These are phyloP conservation scores for Phytophthora pinifolia DNA, from an alignment of 352 stramenopile genomes.

Conservation along the genomic window DNA sequence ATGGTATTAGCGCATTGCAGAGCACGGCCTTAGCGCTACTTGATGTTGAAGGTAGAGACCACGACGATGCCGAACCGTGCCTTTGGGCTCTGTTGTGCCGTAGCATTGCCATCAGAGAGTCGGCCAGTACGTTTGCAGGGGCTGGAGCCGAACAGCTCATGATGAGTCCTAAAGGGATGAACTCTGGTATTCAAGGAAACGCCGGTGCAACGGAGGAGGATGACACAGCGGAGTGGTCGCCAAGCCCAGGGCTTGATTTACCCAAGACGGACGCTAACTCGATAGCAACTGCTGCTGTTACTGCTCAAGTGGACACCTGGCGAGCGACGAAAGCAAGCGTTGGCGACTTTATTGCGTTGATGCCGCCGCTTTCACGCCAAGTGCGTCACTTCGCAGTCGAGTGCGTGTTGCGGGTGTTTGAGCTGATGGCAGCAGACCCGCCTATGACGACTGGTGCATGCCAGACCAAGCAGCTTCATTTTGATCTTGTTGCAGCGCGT, in stretches of 20 bases:
- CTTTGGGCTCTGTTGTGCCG: constrained; percentile 79
- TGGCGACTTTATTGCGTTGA: constrained; percentile 50
- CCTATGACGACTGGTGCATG: constrained; percentile 17
- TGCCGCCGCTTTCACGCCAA: constrained; percentile 73
- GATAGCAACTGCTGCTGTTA: constrained; percentile 40
- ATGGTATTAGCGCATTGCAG: constrained; percentile 46
- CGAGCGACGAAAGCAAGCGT: constrained; percentile 68
- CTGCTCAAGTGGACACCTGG: constrained; percentile 69
- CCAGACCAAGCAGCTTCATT: constrained; percentile 49
- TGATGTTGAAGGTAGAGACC: constrained; percentile 61
- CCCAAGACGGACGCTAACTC: constrained; percentile 28
- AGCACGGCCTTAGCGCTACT: constrained; percentile 65
- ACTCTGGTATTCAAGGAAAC: constrained; percentile 20
- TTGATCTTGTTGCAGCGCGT: constrained; percentile 62
- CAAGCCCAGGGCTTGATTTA: constrained; percentile 20
- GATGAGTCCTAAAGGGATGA: constrained; percentile 72
- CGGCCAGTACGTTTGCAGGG: constrained; percentile 36
- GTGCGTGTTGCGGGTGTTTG: constrained; percentile 76
- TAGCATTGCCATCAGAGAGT: constrained; percentile 79
- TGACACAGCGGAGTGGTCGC: constrained; percentile 16
- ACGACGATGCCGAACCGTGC: constrained; percentile 48
- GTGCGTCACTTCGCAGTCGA: constrained; percentile 78
- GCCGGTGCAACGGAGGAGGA: constrained; percentile 20
- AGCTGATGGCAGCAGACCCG: constrained; percentile 41
- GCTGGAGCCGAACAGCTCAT: constrained; percentile 45